A percentile compares a stretch with the other conserved stretches of the same genome.
Conservation (phyloP, 371 early-diverging fungal species). For the Mortierella sp. region DNA sequence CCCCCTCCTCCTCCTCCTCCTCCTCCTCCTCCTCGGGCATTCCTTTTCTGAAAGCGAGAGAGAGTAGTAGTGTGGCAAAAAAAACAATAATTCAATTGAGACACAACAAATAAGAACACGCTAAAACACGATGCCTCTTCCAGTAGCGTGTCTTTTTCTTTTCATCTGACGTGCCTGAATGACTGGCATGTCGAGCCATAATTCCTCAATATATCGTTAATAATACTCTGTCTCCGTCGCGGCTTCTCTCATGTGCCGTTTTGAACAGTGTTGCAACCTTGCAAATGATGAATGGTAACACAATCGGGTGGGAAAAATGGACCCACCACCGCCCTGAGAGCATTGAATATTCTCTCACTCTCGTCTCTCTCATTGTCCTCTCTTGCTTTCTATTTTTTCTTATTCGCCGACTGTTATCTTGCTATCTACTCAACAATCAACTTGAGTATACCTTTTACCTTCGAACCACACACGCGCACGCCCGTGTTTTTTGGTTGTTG, state of each 20-base stretch:
- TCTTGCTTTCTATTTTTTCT: neutral
- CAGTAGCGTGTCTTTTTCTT: neutral
- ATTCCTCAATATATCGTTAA: too few species aligned
- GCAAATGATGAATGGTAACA: neutral
- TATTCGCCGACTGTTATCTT: neutral
- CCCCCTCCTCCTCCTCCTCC: too few species aligned
- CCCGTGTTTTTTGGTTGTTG: neutral
- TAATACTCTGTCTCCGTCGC: neutral
- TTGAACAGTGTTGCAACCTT: neutral
- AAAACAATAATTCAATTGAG: neutral
- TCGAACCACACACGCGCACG: too few species aligned
- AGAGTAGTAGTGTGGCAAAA: too few species aligned
- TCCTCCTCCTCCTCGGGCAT: neutral
- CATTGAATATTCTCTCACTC: neutral
- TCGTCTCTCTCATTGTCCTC: too few species aligned
- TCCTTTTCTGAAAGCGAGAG: neutral
- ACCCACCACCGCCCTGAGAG: neutral
- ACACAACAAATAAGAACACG: neutral
- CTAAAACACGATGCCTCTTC: neutral
- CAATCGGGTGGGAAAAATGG: conserved; percentile 12
- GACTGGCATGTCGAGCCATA: too few species aligned
- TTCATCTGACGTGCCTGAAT: too few species aligned
- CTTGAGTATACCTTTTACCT: neutral
- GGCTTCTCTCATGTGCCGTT: neutral
- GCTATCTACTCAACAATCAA: neutral